Evolutionary conservation across 2,329 filamentous ascomycete genomes (phyloP), one percentile per base, ranked within the genome.

Genomic region (Colletotrichum musae): DNA sequence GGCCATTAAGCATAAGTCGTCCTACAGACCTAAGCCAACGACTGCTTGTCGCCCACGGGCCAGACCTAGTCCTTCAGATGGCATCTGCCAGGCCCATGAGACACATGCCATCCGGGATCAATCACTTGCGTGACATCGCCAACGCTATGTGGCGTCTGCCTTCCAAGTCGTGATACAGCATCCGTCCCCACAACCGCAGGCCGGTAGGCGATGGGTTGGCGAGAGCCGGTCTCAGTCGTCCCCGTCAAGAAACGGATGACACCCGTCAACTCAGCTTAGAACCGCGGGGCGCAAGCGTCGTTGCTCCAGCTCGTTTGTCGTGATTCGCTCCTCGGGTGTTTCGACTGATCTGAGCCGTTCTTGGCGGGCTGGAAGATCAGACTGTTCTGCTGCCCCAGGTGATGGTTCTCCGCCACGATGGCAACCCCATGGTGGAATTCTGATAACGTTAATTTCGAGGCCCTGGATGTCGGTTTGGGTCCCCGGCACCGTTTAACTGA

Each of bases 331-430:
- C 21, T 52, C 62, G 67, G 67, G 54, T 61, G 62, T 66, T 67
- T 70, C 67, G 63, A 61, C 67, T 67, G 63, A 70, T 66, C 56
- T 67, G 57, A 57, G 63, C 67, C 67, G 67, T 67, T 47, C 62
- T 70, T 70, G 67, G 67, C 67, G 21, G 32, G 10, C 43, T 57
- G 36, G 24, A 6, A 58, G 62, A 67, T 67, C 63, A 61, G 67
- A 70, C 57, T 43, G 62, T 51, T 67, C 47, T 41, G 56, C 62
- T 18, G 48, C 16, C 41, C 47, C 53, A 24, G 21, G 41, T 32
- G 45, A 21, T 32, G 47, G 47, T 32, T 52, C 52, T 60, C 51
- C 45, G 43, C 51, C 43, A 28, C 13, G 56, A 41, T 50, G n/a
- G 9, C 18, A 41, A 45, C 10, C 41, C 41, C 13, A n/a, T n/a